Evolutionary conservation across 139 green algal species (phyloP).

Genomic region (Chlamydomonas urium): DNA sequence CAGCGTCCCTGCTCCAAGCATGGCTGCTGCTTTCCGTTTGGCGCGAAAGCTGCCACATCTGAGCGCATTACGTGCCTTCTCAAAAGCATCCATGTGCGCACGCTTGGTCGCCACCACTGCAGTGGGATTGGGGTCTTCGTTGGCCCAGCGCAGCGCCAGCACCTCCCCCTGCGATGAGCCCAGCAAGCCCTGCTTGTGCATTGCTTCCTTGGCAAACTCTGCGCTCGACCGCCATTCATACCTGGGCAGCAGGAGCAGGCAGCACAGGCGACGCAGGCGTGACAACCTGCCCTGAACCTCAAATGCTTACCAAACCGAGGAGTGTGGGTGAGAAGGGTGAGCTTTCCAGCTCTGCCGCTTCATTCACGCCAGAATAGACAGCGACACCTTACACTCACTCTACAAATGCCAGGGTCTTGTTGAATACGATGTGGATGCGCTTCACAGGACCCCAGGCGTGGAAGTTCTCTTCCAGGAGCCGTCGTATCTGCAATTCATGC

Average conservation of each 20-base stretch:
- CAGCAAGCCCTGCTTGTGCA: slow-evolving; percentile 35
- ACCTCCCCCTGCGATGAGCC: slow-evolving; percentile 42
- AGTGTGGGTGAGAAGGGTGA: background rate
- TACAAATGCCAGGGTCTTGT: slow-evolving; percentile 70
- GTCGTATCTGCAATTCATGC: slow-evolving; percentile 30
- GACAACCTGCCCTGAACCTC: background rate
- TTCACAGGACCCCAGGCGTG: slow-evolving; percentile 49
- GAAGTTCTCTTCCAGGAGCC: slow-evolving; percentile 53
- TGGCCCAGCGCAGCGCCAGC: slow-evolving; percentile 65
- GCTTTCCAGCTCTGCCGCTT: background rate
- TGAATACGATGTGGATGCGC: slow-evolving; percentile 53
- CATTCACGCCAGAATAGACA: background rate
- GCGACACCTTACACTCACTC: slow-evolving; percentile 21
- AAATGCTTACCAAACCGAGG: background rate
- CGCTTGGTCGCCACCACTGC: slow-evolving; percentile 47
- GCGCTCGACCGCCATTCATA: slow-evolving; percentile 61
- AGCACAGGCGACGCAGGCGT: background rate
- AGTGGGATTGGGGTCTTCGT: slow-evolving; percentile 73
- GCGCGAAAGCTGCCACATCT: too few relatives aligned
- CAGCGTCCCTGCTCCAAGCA: too few relatives aligned
- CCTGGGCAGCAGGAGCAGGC: slow-evolving; percentile 20
- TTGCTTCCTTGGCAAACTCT: slow-evolving; percentile 79
- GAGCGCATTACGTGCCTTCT: slow-evolving; percentile 23
- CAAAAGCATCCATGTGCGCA: slow-evolving; percentile 35
- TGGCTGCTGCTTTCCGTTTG: too few relatives aligned